phyloP scores from a whole-genome alignment of 1,284 basidiomycete species.

The Sporisorium iseilematis-ciliati region DNA sequence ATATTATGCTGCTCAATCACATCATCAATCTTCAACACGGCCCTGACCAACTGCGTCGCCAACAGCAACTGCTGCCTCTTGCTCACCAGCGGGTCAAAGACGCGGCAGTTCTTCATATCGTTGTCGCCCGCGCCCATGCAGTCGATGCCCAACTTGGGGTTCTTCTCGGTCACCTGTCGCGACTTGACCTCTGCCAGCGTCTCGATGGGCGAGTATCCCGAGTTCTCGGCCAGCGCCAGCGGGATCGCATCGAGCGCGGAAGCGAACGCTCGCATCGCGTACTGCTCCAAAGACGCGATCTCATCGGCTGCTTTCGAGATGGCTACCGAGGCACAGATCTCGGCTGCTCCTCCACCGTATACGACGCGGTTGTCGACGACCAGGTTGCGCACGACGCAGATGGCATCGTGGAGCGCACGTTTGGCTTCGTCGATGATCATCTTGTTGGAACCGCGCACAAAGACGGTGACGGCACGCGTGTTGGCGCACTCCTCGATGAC shows the following conservation, averaged over 20 bases:
- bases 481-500: constrained; percentile 99
- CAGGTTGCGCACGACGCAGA: constrained; percentile 95
- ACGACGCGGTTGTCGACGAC: constrained; percentile 96
- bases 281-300: constrained; percentile 98
- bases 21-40: constrained; percentile 71
- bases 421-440: constrained; percentile 98
- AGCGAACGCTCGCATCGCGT: constrained; percentile 98
- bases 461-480: constrained; percentile 93
- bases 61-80: constrained; percentile 97
- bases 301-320: constrained; percentile 92
- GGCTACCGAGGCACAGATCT: constrained; percentile 93
- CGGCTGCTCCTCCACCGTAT: constrained; percentile 96
- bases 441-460: constrained; percentile 97
- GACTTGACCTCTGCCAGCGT: constrained; percentile 94
- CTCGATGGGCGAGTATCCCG: constrained; percentile 94
- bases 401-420: constrained; percentile 94
- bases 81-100: constrained; percentile 95
- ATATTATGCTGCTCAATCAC: constrained; percentile 66
- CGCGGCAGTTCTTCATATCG: constrained; percentile 97
- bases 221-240: constrained; percentile 96
- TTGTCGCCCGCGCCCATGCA: constrained; percentile 80
- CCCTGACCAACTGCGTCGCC: constrained; percentile 85
- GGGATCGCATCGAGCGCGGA: constrained; percentile 93
- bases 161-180: constrained; percentile 87
- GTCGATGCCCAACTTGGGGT: constrained; percentile 90